Evolutionary conservation across 169 alveolate genomes (phyloP), one percentile per base, ranked within the genome.

Genomic region (Toxoplasma gondii): DNA sequence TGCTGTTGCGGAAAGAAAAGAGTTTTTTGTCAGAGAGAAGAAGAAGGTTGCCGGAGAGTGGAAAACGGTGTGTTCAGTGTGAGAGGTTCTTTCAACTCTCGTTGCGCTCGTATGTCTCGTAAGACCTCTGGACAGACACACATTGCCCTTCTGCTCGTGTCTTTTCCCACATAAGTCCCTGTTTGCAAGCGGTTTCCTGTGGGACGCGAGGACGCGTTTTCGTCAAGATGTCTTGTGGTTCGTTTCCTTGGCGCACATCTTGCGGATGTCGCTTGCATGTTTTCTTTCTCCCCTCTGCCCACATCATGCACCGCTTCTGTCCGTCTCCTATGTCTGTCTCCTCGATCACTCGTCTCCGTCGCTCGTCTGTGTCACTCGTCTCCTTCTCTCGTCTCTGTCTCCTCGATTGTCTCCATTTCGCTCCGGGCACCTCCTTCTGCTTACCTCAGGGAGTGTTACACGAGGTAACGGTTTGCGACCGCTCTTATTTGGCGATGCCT

Each of bases 381-480:
- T 12, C 29, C 53, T 10, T 19, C 7, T 16, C 88, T 9, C 19
- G 67, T 9, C 67, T 53, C 67, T 9, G 67, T 9, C 27, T 9
- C 67, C 74, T 64, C 22, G 74, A 4, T 64, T 27, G n/a, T 7
- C 29, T 1, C 34, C 24, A 64, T 31, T 4, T 49, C 58, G 4
- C 12, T 49, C 22, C 22, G 22, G 74, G 31, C 24, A 12, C 22
- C 74, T 64, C 5, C 1, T 31, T 64, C n/a, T 53, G 19, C 58
- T 49, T 44, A 22, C 31, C 34, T 19, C 49, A 86, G 92, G 92
- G 92, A 24, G 81, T 24, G 49, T 17, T 49, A 1, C 92, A 86
- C 45, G 92, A 86, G 49, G 92, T 53, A 12, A 86, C 92, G 24
- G 92, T 53, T 29, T 49, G 58, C 80, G 81, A 86, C 45, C 80